Evolutionary conservation across 805 yeast species (phyloP).

Genomic region (Starmerella riodocensis): DNA sequence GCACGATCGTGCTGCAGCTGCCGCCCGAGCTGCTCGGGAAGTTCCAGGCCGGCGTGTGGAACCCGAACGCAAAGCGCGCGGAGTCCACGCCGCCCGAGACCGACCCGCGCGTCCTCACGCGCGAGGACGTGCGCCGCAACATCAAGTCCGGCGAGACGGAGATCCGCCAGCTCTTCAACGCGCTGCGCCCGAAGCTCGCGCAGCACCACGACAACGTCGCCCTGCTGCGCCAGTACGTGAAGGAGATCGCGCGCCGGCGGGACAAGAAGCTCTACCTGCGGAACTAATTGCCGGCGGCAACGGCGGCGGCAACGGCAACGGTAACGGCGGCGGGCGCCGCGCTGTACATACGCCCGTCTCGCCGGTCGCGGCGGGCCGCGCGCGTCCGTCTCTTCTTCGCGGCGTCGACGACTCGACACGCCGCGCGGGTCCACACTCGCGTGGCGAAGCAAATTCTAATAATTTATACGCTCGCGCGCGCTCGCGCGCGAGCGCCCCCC

Average conservation of each 20-base stretch:
- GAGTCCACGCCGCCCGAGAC: slow-evolving; percentile 7
- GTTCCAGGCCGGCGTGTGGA: slow-evolving; percentile 79
- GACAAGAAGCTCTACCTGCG: slow-evolving; percentile 30
- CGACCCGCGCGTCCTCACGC: slow-evolving; percentile 40
- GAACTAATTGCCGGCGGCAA: not conserved
- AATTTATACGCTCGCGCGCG: too few relatives aligned
- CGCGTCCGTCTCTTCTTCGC: too few relatives aligned
- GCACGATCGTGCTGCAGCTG: slow-evolving; percentile 51
- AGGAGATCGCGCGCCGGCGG: slow-evolving; percentile 42
- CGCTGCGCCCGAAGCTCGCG: slow-evolving; percentile 48
- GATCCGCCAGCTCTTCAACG: slow-evolving; percentile 48
- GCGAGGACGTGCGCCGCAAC: slow-evolving; percentile 54
- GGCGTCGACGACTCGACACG: too few relatives aligned
- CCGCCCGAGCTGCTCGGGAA: slow-evolving; percentile 44
- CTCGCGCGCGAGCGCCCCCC: too few relatives aligned
- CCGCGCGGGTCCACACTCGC: too few relatives aligned
- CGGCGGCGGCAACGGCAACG: too few relatives aligned
- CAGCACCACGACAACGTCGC: slow-evolving; percentile 51
- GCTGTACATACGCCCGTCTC: too few relatives aligned
- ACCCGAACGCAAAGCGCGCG: slow-evolving; percentile 38
- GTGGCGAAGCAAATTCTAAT: too few relatives aligned
- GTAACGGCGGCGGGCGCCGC: too few relatives aligned
- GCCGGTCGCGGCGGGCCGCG: too few relatives aligned
- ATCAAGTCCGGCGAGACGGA: slow-evolving; percentile 37
- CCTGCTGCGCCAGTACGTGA: slow-evolving; percentile 45